Evolutionary conservation across 352 stramenopile genomes (phyloP).

Genomic region (Thraustochytrium sp.): DNA sequence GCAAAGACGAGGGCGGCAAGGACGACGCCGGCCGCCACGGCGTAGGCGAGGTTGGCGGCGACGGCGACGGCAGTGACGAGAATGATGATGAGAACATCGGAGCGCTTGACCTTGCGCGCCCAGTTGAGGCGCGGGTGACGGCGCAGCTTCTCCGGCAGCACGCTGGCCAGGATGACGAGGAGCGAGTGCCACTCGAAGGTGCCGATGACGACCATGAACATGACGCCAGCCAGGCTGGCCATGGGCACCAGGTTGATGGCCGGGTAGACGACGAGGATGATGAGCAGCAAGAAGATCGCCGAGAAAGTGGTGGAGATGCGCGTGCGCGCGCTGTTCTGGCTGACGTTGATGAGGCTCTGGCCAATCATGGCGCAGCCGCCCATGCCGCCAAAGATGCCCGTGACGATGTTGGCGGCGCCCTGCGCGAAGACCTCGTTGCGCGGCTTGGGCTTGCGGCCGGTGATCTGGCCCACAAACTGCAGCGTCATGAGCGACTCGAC

Average conservation of each 20-base stretch:
- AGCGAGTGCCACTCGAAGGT: slow-evolving; percentile 80
- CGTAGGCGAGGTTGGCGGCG: slow-evolving; percentile 71
- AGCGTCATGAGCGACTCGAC: slow-evolving; percentile 90
- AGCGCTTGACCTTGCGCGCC: slow-evolving; percentile 55
- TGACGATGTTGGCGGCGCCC: slow-evolving; percentile 81
- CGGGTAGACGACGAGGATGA: slow-evolving; percentile 70
- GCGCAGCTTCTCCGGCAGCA: not conserved
- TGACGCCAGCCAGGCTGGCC: slow-evolving; percentile 71
- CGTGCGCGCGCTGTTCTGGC: slow-evolving; percentile 59
- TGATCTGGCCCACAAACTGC: slow-evolving; percentile 66
- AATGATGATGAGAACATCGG: slow-evolving; percentile 69
- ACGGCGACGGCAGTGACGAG: slow-evolving; percentile 70
- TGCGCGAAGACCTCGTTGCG: slow-evolving; percentile 53
- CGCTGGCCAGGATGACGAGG: slow-evolving; percentile 61
- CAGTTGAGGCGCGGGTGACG: slow-evolving; percentile 4
- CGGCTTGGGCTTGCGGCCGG: slow-evolving; percentile 43
- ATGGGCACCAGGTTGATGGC: slow-evolving; percentile 75
- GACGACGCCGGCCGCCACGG: slow-evolving; percentile 68
- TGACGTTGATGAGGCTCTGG: slow-evolving; percentile 70
- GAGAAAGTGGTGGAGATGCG: slow-evolving; percentile 64
- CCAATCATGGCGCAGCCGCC: slow-evolving; percentile 88
- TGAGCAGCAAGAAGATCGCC: slow-evolving; percentile 58
- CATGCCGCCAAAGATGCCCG: slow-evolving; percentile 81
- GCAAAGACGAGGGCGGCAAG: slow-evolving; percentile 71
- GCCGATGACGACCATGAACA: slow-evolving; percentile 75